A percentile compares a stretch with the other conserved stretches of the same genome.
Conservation (phyloP, 2,329 filamentous ascomycete genomes). For the Teratosphaeria zuluensis region DNA sequence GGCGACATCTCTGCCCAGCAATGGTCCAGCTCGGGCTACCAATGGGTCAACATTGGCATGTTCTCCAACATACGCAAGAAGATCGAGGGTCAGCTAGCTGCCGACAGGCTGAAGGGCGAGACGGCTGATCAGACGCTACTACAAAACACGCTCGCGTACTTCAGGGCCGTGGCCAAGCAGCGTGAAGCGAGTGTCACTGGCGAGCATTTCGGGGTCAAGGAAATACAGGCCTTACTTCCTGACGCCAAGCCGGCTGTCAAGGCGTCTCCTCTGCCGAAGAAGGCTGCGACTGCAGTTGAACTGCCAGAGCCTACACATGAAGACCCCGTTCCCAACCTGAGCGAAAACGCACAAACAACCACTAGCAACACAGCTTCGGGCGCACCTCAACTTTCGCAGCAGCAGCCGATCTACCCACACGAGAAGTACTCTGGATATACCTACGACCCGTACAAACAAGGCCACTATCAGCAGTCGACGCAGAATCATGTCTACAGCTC, state of each 20-base stretch:
- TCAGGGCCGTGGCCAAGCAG: slow-evolving; percentile 33
- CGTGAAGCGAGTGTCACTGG: slow-evolving; percentile 25
- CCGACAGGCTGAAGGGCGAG: slow-evolving; percentile 30
- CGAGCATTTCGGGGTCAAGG: slow-evolving; percentile 20
- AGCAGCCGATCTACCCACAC: neutral
- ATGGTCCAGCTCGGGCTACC: slow-evolving; percentile 31
- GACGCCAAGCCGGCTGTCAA: slow-evolving; percentile 9
- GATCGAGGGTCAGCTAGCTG: slow-evolving; percentile 35
- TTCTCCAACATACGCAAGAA: slow-evolving; percentile 33
- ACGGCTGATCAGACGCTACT: slow-evolving; percentile 25
- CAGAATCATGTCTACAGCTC: neutral
- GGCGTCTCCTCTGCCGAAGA: slow-evolving; percentile 1
- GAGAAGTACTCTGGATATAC: neutral
- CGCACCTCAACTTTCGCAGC: neutral
- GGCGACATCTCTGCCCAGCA: slow-evolving; percentile 39
- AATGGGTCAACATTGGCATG: slow-evolving; percentile 38
- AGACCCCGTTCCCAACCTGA: neutral
- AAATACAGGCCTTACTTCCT: slow-evolving; percentile 22
- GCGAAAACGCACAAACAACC: neutral
- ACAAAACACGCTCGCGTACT: slow-evolving; percentile 31
- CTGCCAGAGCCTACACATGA: neutral
- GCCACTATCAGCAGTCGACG: neutral
- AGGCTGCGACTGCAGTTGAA: neutral
- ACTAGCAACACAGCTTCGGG: neutral
- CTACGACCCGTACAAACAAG: neutral